These are phyloP conservation scores for Yamadazyma triangularis DNA, from an alignment of 1,139 yeast genomes.

Conservation along the genomic window DNA sequence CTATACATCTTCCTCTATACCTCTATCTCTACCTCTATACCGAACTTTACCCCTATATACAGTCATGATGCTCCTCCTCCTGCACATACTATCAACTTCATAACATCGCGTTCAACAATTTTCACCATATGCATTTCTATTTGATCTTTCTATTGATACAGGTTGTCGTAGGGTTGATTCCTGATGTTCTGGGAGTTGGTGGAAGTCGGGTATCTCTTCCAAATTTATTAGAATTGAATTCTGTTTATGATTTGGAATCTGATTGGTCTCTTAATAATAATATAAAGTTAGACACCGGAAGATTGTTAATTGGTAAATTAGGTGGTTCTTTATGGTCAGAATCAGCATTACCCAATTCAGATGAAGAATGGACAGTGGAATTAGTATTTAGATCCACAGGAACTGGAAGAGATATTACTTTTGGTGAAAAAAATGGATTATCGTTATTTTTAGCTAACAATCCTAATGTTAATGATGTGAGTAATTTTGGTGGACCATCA, in stretches of 20 bases:
- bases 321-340: slow-evolving; percentile 52
- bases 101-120: no score
- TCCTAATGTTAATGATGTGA: slow-evolving; percentile 18
- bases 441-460: slow-evolving; percentile 43
- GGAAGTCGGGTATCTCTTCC: slow-evolving; percentile 26
- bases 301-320: slow-evolving; percentile 32
- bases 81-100: no score
- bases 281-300: slow-evolving; percentile 32
- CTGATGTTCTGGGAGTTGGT: slow-evolving; percentile 1
- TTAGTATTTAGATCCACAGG: slow-evolving; percentile 59
- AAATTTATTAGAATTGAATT: slow-evolving; percentile 21
- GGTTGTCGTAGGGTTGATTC: slow-evolving; percentile 1
- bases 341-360: slow-evolving; percentile 23
- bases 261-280: slow-evolving; percentile 29
- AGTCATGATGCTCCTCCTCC: no score
- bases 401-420: slow-evolving; percentile 21
- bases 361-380: slow-evolving; percentile 56
- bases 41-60: no score
- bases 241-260: slow-evolving; percentile 18
- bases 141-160: slow-evolving; percentile 1
- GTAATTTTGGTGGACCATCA: slow-evolving; percentile 48
- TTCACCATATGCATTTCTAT: not conserved
- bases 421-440: slow-evolving; percentile 38
- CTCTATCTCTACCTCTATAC: no score
- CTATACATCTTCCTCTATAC: no score